Conservation (phyloP, 2,329 filamentous ascomycete species). For the Juglanconis oblonga region DNA sequence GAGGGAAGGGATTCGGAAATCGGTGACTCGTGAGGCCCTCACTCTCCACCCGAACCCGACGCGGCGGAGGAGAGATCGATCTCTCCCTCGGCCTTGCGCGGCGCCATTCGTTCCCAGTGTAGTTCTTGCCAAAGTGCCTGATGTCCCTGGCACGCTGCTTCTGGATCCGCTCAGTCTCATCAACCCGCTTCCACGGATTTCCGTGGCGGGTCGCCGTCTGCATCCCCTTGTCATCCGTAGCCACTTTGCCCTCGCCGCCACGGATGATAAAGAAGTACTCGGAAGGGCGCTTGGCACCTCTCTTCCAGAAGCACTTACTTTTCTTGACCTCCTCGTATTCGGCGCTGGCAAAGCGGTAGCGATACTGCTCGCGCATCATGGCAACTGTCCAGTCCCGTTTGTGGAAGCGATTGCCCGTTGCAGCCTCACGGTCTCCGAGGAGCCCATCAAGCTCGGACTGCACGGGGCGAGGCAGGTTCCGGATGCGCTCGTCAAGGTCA, state of each 20-base stretch:
- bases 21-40: not conserved
- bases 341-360: slow-evolving; percentile 22
- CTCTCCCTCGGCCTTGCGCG: not conserved
- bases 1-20: slow-evolving; percentile 2
- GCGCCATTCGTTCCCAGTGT: not conserved
- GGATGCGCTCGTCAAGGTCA: slow-evolving; percentile 24
- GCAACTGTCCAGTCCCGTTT: slow-evolving; percentile 26
- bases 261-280: slow-evolving; percentile 23
- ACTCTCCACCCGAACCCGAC: not conserved
- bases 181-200: slow-evolving; percentile 25
- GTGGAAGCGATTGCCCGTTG: slow-evolving; percentile 23
- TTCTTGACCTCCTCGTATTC: slow-evolving; percentile 21
- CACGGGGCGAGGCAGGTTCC: slow-evolving; percentile 18
- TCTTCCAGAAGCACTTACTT: slow-evolving; percentile 24
- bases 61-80: slow-evolving; percentile 2
- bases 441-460: slow-evolving; percentile 21
- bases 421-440: slow-evolving; percentile 20
- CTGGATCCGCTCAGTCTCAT: slow-evolving; percentile 18
- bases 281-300: slow-evolving; percentile 10
- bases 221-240: slow-evolving; percentile 13
- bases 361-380: slow-evolving; percentile 23
- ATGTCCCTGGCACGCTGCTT: slow-evolving; percentile 6
- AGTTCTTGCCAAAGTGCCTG: slow-evolving; percentile 2
- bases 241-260: slow-evolving; percentile 21
- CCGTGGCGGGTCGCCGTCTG: slow-evolving; percentile 2